A percentile compares a stretch with the other conserved stretches of the same genome.
These are phyloP conservation scores for Auricularia sp. DNA, from an alignment of 768 basidiomycete species.

Conservation along the genomic window DNA sequence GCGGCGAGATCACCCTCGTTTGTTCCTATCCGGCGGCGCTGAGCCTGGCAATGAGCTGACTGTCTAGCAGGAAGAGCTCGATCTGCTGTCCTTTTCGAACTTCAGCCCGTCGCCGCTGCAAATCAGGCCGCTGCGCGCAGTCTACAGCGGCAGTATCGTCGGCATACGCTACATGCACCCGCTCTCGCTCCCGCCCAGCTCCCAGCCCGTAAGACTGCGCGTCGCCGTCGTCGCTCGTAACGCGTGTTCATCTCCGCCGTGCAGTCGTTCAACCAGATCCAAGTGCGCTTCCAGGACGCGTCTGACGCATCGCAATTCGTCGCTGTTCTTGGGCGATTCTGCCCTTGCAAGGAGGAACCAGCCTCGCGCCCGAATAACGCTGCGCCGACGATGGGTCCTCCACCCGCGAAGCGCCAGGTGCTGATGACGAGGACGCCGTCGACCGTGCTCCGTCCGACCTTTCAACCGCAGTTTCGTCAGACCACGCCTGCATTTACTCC, in stretches of 20 bases:
- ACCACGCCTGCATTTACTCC: not conserved
- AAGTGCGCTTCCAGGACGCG: not conserved
- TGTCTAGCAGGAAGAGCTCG: constrained; percentile 57
- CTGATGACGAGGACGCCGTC: not conserved
- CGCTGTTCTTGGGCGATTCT: not conserved
- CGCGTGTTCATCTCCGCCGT: not conserved
- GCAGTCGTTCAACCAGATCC: not conserved
- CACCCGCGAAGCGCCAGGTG: not conserved
- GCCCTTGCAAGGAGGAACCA: not conserved
- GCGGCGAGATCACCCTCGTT: not conserved
- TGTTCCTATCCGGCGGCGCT: not conserved
- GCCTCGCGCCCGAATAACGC: not conserved
- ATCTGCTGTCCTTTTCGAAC: constrained; percentile 57
- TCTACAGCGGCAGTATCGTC: constrained; percentile 62
- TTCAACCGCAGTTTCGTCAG: not conserved
- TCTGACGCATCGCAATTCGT: not conserved
- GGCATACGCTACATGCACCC: constrained; percentile 62
- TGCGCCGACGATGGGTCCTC: not conserved
- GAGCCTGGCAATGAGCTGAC: not conserved
- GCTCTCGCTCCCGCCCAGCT: not conserved
- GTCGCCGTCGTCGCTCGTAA: not conserved
- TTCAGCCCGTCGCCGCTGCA: constrained; percentile 32
- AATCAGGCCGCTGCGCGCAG: constrained; percentile 66
- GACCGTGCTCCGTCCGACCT: not conserved
- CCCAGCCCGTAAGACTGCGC: not conserved